Evolutionary conservation across 306 rosid genomes (phyloP).

Genomic region (Alnus glutinosa): DNA sequence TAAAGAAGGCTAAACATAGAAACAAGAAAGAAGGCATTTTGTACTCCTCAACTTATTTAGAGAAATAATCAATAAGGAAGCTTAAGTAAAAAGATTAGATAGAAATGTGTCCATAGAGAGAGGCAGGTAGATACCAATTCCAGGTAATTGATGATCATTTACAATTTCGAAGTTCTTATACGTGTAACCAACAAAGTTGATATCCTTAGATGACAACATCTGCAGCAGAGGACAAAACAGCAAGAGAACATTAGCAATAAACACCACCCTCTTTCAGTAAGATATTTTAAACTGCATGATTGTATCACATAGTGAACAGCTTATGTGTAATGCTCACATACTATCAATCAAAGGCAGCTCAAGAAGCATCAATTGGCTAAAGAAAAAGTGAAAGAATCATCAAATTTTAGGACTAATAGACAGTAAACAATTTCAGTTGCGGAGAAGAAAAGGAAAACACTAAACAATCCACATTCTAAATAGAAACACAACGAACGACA

Average conservation of each 20-base stretch:
- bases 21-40: not conserved
- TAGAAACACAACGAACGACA: constrained; percentile 7
- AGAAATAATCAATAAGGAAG: constrained; percentile 7
- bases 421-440: not conserved
- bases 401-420: not conserved
- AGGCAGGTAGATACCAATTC: constrained; percentile 62
- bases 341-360: not conserved
- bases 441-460: not conserved
- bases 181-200: constrained; percentile 95
- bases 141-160: constrained; percentile 83
- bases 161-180: constrained; percentile 91
- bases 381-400: not conserved
- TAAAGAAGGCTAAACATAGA: not conserved
- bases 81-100: constrained; percentile 19
- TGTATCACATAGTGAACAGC: not conserved
- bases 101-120: constrained; percentile 20
- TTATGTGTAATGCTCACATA: not conserved
- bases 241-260: no score
- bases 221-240: constrained; percentile 39
- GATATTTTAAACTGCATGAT: not conserved
- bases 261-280: not conserved
- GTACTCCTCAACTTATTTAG: not conserved
- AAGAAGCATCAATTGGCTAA: not conserved
- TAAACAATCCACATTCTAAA: not conserved
- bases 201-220: constrained; percentile 95